These are phyloP conservation scores for Penicillium cinerascens DNA, from an alignment of 495 filamentous ascomycete genomes.

Conservation along the genomic window DNA sequence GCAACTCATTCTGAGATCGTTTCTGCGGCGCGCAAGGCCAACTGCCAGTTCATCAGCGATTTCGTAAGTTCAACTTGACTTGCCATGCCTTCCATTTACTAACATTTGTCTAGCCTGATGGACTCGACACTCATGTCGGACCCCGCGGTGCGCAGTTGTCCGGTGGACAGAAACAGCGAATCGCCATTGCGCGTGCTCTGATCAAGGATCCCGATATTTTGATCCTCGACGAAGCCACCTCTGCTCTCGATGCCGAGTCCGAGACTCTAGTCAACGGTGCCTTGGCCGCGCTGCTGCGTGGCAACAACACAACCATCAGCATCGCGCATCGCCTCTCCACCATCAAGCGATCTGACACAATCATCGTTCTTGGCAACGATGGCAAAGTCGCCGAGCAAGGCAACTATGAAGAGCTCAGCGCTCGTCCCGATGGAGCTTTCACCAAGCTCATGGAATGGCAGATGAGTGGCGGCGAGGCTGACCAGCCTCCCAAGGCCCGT, in stretches of 20 bases:
- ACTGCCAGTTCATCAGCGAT: constrained; percentile 93
- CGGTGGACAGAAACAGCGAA: constrained; percentile 95
- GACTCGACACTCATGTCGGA: constrained; percentile 89
- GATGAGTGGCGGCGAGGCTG: constrained; percentile 75
- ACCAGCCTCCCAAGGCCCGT: constrained; percentile 23
- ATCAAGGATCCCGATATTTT: constrained; percentile 96
- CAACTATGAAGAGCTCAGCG: constrained; percentile 67
- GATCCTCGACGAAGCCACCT: constrained; percentile 92
- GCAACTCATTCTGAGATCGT: constrained; percentile 81
- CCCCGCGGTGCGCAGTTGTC: constrained; percentile 91
- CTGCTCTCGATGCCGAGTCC: constrained; percentile 93
- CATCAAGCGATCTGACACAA: constrained; percentile 89
- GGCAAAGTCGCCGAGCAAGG: constrained; percentile 89
- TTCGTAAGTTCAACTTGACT: constrained; percentile 53
- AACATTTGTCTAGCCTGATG: constrained; percentile 60
- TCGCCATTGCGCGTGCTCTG: constrained; percentile 91
- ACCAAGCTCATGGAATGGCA: constrained; percentile 98
- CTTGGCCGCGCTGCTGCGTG: constrained; percentile 71
- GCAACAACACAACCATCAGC: constrained; percentile 90
- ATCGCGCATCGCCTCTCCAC: constrained; percentile 95
- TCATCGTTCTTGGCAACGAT: constrained; percentile 82
- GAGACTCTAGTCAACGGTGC: constrained; percentile 94
- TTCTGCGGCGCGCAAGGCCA: constrained; percentile 85
- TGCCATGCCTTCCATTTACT: constrained; percentile 1
- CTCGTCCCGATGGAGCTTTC: constrained; percentile 74